Conservation (phyloP, 345 rosid species). For the Euphorbia pulcherrima region DNA sequence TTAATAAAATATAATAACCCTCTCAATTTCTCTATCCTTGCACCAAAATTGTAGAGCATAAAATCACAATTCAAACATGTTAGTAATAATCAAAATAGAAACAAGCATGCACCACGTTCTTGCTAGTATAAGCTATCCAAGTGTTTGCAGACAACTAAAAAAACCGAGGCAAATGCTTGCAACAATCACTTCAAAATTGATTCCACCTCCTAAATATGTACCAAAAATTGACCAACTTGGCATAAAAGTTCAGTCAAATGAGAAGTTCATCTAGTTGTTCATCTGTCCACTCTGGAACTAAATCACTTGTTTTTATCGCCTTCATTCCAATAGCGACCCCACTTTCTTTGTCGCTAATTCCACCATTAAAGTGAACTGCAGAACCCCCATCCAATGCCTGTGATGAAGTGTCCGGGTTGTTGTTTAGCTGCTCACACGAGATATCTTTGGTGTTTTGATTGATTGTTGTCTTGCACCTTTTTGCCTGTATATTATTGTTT, state of each 20-base stretch:
- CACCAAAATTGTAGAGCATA: no score
- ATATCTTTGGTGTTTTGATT: constrained; percentile 18
- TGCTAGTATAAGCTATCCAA: no score
- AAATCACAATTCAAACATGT: no score
- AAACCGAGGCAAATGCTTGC: not conserved
- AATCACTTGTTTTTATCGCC: constrained; percentile 22
- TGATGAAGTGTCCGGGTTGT: no score
- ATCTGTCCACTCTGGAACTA: constrained; percentile 73
- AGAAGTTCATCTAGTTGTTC: constrained; percentile 78
- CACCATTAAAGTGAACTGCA: not conserved
- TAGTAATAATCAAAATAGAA: no score
- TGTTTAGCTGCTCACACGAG: no score
- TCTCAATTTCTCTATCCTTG: no score
- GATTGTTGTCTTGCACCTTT: constrained; percentile 15
- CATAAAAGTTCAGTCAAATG: constrained; percentile 39
- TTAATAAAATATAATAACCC: no score
- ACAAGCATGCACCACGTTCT: no score
- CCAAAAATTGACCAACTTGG: not conserved
- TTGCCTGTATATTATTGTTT: constrained; percentile 20
- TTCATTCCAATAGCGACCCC: not conserved
- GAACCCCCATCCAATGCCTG: constrained; percentile 17
- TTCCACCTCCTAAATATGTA: not conserved
- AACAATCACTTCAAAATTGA: not conserved
- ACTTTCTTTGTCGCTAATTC: constrained; percentile 6
- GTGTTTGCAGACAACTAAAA: no score